Percentiles rank a stretch among this genome's conserved stretches.
phyloP scores from a whole-genome alignment of 257 asterid species.

The Ophiorrhiza pumila region DNA sequence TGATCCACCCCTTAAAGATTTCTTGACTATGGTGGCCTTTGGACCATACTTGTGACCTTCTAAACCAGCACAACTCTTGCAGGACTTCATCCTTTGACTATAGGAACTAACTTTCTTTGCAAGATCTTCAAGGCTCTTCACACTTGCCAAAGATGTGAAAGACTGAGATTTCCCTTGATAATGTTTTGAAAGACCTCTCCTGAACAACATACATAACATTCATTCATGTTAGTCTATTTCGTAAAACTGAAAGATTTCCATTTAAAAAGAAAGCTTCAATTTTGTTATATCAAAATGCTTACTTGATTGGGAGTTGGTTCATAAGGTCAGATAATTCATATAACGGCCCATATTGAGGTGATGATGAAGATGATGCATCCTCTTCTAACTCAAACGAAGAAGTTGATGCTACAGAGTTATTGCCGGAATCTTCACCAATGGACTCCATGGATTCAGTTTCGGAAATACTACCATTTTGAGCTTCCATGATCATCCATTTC shows the following conservation, averaged over 20 bases:
- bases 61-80: constrained; percentile 47
- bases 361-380: constrained; percentile 37
- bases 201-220: constrained; percentile 11
- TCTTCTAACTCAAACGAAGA: constrained; percentile 37
- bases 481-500: constrained; percentile 27
- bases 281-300: constrained; percentile 16
- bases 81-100: constrained; percentile 44
- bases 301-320: constrained; percentile 66
- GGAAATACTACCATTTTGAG: constrained; percentile 5
- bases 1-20: constrained; percentile 27
- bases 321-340: constrained; percentile 44
- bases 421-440: constrained; percentile 21
- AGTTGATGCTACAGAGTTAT: constrained; percentile 26
- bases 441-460: constrained; percentile 33
- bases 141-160: constrained; percentile 44
- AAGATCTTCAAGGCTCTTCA: constrained; percentile 50
- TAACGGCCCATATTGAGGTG: constrained; percentile 37
- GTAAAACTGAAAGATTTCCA: neutral
- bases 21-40: constrained; percentile 52
- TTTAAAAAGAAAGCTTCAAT: neutral
- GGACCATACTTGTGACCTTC: constrained; percentile 42
- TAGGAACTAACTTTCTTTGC: constrained; percentile 43
- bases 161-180: constrained; percentile 59
- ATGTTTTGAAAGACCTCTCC: constrained; percentile 60
- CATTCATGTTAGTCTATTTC: neutral